phyloP scores from a whole-genome alignment of 352 stramenopile species.

The Globisporangium apiculatum region DNA sequence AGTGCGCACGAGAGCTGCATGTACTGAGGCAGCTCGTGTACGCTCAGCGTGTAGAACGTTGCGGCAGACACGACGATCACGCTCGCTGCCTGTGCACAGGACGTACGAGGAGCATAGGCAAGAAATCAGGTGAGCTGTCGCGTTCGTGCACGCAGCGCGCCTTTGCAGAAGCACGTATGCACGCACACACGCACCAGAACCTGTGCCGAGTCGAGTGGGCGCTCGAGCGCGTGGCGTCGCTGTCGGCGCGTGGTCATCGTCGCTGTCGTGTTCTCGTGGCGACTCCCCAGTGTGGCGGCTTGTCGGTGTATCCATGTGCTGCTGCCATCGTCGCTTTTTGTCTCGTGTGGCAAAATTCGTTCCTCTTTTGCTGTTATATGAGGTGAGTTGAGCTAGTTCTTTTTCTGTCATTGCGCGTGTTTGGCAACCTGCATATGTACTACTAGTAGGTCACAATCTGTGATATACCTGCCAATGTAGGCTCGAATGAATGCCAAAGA shows the following conservation, averaged over 20 bases:
- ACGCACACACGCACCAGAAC: constrained; percentile 19
- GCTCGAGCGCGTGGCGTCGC: constrained; percentile 42
- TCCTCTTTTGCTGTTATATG: too few relatives aligned
- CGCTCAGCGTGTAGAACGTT: constrained; percentile 41
- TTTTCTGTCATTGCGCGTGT: too few relatives aligned
- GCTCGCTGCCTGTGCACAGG: constrained; percentile 23
- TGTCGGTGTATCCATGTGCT: background rate
- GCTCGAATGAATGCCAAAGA: too few relatives aligned
- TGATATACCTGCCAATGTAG: too few relatives aligned
- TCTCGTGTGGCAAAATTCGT: too few relatives aligned
- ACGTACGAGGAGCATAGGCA: background rate
- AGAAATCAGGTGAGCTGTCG: background rate
- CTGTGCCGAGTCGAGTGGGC: constrained; percentile 31
- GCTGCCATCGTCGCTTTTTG: too few relatives aligned
- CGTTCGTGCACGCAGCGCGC: background rate
- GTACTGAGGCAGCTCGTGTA: constrained; percentile 32
- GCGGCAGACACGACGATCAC: constrained; percentile 26
- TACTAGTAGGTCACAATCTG: too few relatives aligned
- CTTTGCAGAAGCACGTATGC: background rate
- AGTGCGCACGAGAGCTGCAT: constrained; percentile 24
- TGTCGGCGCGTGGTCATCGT: constrained; percentile 5
- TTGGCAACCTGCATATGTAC: too few relatives aligned
- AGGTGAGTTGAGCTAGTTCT: too few relatives aligned
- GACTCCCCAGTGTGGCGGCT: background rate
- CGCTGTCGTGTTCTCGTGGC: background rate